Evolutionary conservation across 2,329 filamentous ascomycete genomes (phyloP).

Genomic region (Thelonectria olida): DNA sequence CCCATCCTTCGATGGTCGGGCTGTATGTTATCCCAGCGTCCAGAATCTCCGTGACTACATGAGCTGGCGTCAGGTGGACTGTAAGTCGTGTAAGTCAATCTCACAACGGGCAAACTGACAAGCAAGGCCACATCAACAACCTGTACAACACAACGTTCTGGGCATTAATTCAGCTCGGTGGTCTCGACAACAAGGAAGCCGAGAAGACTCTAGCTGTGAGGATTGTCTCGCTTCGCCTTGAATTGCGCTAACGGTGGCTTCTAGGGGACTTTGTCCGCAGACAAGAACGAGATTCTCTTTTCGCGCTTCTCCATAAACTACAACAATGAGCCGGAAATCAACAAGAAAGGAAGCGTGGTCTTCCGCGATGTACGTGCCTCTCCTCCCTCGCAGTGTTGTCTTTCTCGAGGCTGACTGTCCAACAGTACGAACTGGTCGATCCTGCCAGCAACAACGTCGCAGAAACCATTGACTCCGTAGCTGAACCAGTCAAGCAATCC

Average conservation of each 20-base stretch:
- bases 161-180: slow-evolving; percentile 82
- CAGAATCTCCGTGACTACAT: slow-evolving; percentile 92
- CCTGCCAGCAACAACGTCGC: slow-evolving; percentile 58
- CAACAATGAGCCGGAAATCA: slow-evolving; percentile 94
- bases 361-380: slow-evolving; percentile 75
- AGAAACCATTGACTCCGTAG: slow-evolving; percentile 57
- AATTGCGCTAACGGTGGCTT: slow-evolving; percentile 28
- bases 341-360: slow-evolving; percentile 90
- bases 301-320: slow-evolving; percentile 92
- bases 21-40: slow-evolving; percentile 86
- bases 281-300: slow-evolving; percentile 98
- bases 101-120: slow-evolving; percentile 22
- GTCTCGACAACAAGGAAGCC: slow-evolving; percentile 79
- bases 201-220: slow-evolving; percentile 80
- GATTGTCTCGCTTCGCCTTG: not conserved
- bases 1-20: slow-evolving; percentile 91
- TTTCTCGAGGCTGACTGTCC: slow-evolving; percentile 34
- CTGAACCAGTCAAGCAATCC: slow-evolving; percentile 68
- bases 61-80: slow-evolving; percentile 97
- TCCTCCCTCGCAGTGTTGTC: too few relatives aligned
- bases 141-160: slow-evolving; percentile 98
- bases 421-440: slow-evolving; percentile 77
- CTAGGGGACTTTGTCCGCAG: slow-evolving; percentile 83
- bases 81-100: slow-evolving; percentile 59
- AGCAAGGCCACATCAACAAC: slow-evolving; percentile 91